Base-by-base conservation (phyloP, 2,329 filamentous ascomycete genomes). In the Pseudonectria buxi region DNA sequence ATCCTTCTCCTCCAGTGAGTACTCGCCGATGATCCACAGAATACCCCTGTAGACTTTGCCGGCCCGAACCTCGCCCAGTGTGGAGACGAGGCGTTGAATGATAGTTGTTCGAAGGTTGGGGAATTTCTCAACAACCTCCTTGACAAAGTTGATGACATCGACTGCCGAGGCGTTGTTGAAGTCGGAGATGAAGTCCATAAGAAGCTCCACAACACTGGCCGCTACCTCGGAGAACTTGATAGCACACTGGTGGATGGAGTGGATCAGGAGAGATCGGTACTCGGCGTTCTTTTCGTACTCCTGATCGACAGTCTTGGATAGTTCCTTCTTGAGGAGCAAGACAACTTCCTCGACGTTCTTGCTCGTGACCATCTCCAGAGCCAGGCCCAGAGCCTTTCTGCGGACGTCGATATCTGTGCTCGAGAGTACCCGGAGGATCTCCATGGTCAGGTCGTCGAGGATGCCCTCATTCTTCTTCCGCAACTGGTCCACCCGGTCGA, bases 211-310 rank as follows among this genome's bases (percentile, higher is more conserved):
- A 12, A 98, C 92, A 56, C 87, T 96, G 30, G 90, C 86, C 16
- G 92, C 92, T 44, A 98, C 90, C 63, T 98, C 90, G 10, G 92
- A 96, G 69, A 96, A 96, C 59, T 94, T 95, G 72, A 98, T 96
- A 51, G 92, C 92, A 62, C 92, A 96, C 60, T 94, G 88, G 62
- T 98, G 92, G 56, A 98, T 98, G 26, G 89, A 87, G 62, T 95
- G 88, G 49, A 98, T 96, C 43, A 98, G 74, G 7, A 98, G 75
- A 55, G 94, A 89, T 51, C 92, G 84, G 63, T 95, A 95, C 63
- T 95, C 89, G 57, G 79, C 80, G 64, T 94, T 95, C 78, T 96
- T 96, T 69, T 98, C 92, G 65, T 95, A 96, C 62, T 95, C 89
- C 62, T 96, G 89, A 55, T 98, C 89, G 28, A 96, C 87, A 0